Percentiles rank a stretch among this genome's conserved stretches.
phyloP scores from a whole-genome alignment of 164 flowering plant genomes.

The Stephania japonica region DNA sequence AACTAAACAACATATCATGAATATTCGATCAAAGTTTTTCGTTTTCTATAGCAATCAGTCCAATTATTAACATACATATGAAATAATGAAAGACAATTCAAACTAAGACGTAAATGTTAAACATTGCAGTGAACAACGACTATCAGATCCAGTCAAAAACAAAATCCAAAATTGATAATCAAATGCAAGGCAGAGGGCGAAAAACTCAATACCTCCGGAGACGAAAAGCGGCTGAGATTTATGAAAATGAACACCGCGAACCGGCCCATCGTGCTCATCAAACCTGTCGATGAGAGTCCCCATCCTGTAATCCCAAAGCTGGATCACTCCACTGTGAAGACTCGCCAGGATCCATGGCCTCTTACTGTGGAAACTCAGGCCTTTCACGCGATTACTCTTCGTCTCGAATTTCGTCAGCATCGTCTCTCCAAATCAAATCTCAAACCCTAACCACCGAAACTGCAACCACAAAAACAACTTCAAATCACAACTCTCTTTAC shows the following conservation, averaged over 20 bases:
- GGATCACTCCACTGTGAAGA: conserved; percentile 39
- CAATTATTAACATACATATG: neutral
- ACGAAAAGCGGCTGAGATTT: conserved; percentile 36
- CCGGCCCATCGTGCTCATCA: conserved; percentile 40
- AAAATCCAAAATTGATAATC: neutral
- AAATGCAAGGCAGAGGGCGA: neutral
- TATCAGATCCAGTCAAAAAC: neutral
- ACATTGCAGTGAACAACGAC: neutral
- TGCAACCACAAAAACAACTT: neutral
- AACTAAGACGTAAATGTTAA: neutral
- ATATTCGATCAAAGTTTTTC: neutral
- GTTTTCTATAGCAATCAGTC: neutral
- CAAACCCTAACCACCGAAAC: conserved; percentile 6
- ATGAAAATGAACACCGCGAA: conserved; percentile 38
- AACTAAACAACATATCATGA: neutral
- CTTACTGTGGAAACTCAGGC: conserved; percentile 37
- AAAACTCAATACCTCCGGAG: conserved; percentile 29
- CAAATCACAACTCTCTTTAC: neutral
- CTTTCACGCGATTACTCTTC: conserved; percentile 40
- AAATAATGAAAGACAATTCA: conserved; percentile 2
- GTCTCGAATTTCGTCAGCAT: conserved; percentile 37
- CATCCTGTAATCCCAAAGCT: conserved; percentile 41
- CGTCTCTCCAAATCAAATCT: conserved; percentile 13
- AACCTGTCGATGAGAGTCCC: conserved; percentile 38
- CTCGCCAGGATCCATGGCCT: conserved; percentile 45